These are phyloP conservation scores for Carallia brachiata DNA, from an alignment of 345 rosid species.

Conservation along the genomic window DNA sequence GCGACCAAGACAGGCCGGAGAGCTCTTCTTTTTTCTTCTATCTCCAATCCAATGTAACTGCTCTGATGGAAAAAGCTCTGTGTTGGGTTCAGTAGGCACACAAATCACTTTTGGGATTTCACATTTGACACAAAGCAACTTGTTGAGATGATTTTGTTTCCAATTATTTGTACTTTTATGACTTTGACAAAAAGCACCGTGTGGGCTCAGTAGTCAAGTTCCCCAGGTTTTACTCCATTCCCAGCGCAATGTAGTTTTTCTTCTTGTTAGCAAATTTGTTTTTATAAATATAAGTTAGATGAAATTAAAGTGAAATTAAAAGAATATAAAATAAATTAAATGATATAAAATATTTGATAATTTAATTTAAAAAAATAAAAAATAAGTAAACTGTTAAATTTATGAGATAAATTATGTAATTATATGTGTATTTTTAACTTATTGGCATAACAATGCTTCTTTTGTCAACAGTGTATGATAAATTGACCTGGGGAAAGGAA, in stretches of 20 bases:
- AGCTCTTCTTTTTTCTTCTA: neutral
- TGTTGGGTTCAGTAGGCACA: neutral
- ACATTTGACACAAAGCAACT: neutral
- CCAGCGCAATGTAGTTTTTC: too few species aligned
- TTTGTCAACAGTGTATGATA: neutral
- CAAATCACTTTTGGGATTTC: neutral
- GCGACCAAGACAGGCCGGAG: neutral
- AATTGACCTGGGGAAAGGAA: neutral
- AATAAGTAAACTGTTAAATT: too few species aligned
- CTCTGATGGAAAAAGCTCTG: neutral
- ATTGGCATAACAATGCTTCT: too few species aligned
- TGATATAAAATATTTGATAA: too few species aligned
- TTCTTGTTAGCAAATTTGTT: neutral
- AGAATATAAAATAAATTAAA: too few species aligned
- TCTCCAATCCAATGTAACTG: neutral
- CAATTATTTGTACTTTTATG: constrained; percentile 1
- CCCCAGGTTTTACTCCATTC: constrained; percentile 15
- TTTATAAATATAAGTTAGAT: too few species aligned
- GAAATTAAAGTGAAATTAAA: too few species aligned
- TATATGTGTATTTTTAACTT: too few species aligned
- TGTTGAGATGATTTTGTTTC: neutral
- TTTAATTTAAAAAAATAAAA: too few species aligned
- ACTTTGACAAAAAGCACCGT: too few species aligned
- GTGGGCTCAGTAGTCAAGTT: constrained; percentile 4
- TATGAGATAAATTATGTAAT: too few species aligned